A percentile compares a stretch with the other conserved stretches of the same genome.
Conservation (phyloP, 768 basidiomycete genomes). For the Mrakia hoshinonis region DNA sequence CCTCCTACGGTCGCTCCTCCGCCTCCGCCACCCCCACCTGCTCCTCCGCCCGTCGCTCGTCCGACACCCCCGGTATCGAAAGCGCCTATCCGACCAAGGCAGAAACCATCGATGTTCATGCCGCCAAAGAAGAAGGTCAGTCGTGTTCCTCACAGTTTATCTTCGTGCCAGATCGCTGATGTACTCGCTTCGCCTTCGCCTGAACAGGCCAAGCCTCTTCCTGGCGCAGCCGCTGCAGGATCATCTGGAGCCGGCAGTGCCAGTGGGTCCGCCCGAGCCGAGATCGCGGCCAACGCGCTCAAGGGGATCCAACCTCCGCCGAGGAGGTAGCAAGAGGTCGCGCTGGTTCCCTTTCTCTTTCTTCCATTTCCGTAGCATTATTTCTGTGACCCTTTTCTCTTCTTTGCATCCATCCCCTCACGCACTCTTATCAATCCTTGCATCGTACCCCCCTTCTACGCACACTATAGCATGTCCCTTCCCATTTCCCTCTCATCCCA, state of each 20-base stretch:
- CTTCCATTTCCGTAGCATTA: not conserved
- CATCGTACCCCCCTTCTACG: not conserved
- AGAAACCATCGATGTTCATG: not conserved
- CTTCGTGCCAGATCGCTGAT: too few species aligned
- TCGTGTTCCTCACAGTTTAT: not conserved
- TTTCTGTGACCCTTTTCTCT: not conserved
- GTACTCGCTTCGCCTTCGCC: too few species aligned
- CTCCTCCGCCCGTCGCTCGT: not conserved
- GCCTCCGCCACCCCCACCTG: not conserved
- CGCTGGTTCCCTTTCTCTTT: not conserved
- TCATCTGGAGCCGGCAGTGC: not conserved
- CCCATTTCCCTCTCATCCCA: too few species aligned
- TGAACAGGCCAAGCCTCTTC: not conserved
- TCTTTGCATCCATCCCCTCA: too few species aligned
- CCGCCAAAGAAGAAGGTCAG: not conserved
- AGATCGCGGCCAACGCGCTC: not conserved
- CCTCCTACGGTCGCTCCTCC: not conserved
- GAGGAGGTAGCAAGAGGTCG: not conserved
- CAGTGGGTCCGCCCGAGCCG: not conserved
- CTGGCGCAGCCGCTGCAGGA: too few species aligned
- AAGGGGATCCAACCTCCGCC: not conserved
- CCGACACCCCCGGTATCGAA: too few species aligned
- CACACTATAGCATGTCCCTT: too few species aligned
- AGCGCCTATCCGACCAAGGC: not conserved
- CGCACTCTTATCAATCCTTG: not conserved